These are phyloP conservation scores for Dothideomycetes sp. DNA, from an alignment of 2,329 filamentous ascomycete species.

Conservation along the genomic window DNA sequence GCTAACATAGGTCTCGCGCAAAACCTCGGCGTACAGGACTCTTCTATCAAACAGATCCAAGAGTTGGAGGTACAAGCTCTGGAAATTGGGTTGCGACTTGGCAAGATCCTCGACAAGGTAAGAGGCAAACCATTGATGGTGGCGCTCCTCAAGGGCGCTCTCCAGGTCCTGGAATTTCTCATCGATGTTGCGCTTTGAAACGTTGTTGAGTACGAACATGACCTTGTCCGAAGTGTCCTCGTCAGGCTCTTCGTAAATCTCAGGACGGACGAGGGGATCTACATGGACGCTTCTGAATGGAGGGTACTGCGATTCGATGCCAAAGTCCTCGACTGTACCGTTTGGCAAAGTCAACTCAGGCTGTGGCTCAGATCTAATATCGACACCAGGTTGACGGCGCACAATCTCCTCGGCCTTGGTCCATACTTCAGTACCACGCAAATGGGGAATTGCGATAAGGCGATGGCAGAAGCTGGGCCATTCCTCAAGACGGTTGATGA, in stretches of 20 bases:
- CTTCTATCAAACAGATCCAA: conserved; percentile 74
- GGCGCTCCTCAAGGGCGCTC: conserved; percentile 65
- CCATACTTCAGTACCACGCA: conserved; percentile 70
- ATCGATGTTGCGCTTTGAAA: conserved; percentile 80
- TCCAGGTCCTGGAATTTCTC: conserved; percentile 75
- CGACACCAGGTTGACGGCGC: conserved; percentile 53
- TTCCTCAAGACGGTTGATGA: conserved; percentile 72
- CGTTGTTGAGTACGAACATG: conserved; percentile 91
- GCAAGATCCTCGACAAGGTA: conserved; percentile 94
- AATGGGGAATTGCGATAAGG: conserved; percentile 68
- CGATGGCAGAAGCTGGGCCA: conserved; percentile 94
- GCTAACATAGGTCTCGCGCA: conserved; percentile 85
- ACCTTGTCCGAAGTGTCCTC: conserved; percentile 86
- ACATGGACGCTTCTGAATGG: conserved; percentile 73
- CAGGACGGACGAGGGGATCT: conserved; percentile 55
- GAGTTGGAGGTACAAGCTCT: conserved; percentile 83
- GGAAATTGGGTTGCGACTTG: conserved; percentile 95
- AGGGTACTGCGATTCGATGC: conserved; percentile 52
- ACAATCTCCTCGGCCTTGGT: conserved; percentile 75
- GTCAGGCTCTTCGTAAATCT: conserved; percentile 70
- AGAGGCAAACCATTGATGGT: conserved; percentile 93
- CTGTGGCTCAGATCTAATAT: conserved; percentile 17
- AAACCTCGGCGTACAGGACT: conserved; percentile 74
- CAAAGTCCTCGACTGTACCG: conserved; percentile 57
- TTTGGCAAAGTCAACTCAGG: conserved; percentile 46